Conservation (phyloP, 768 basidiomycete genomes). For the Lenzites betulinus region DNA sequence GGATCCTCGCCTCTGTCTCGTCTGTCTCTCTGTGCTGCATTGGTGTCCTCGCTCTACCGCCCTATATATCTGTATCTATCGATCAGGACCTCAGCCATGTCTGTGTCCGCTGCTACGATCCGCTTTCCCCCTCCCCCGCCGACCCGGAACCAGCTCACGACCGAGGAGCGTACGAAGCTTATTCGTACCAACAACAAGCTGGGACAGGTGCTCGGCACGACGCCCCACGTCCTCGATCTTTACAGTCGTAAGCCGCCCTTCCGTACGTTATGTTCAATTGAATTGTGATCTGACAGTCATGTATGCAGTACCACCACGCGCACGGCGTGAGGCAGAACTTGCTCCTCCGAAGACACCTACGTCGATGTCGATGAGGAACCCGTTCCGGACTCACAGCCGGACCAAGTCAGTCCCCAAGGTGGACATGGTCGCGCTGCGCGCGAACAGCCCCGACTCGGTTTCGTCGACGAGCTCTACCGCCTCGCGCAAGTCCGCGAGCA, state of each 20-base stretch:
- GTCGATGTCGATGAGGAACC: slow-evolving; percentile 5
- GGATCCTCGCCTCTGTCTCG: background rate
- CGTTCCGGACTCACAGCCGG: slow-evolving; percentile 14
- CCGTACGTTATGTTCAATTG: background rate
- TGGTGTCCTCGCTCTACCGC: background rate
- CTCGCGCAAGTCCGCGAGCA: slow-evolving; percentile 15
- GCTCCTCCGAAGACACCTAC: slow-evolving; percentile 8
- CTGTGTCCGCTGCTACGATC: slow-evolving; percentile 19
- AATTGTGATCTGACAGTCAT: background rate
- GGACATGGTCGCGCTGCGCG: slow-evolving; percentile 8
- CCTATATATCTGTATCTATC: background rate
- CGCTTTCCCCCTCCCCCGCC: slow-evolving; percentile 50
- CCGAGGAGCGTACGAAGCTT: slow-evolving; percentile 55
- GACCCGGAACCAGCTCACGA: slow-evolving; percentile 56
- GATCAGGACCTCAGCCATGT: slow-evolving; percentile 1
- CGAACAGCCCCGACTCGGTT: slow-evolving; percentile 20
- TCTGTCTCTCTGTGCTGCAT: background rate
- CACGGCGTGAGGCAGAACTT: background rate
- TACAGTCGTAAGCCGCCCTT: slow-evolving; percentile 11
- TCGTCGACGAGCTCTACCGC: slow-evolving; percentile 12
- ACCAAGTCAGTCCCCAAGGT: slow-evolving; percentile 19
- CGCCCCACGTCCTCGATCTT: slow-evolving; percentile 57
- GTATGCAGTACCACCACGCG: background rate
- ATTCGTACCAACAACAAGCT: slow-evolving; percentile 62
- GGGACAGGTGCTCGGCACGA: slow-evolving; percentile 55